A percentile compares a stretch with the other conserved stretches of the same genome.
These are phyloP conservation scores for Porodaedalea pini DNA, from an alignment of 1,284 basidiomycete genomes.

Conservation along the genomic window DNA sequence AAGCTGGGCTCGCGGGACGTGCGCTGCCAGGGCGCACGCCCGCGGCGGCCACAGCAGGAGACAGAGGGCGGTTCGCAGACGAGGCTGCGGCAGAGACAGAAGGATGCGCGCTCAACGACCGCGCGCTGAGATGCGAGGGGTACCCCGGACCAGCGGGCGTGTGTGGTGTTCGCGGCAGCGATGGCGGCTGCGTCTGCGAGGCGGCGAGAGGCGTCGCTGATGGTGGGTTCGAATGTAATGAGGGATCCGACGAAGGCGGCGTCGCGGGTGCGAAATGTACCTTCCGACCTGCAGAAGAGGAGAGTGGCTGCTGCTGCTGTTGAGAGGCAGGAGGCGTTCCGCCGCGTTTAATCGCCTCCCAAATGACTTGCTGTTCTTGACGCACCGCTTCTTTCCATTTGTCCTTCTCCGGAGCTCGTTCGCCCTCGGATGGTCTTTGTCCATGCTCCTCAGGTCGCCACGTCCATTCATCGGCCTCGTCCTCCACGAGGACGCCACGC, in stretches of 20 bases:
- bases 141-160: conserved; percentile 2
- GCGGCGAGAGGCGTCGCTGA: conserved; percentile 1
- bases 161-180: conserved; percentile 15
- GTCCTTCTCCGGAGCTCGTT: neutral
- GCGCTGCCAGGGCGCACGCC: conserved; percentile 12
- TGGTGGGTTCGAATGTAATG: neutral
- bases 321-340: neutral
- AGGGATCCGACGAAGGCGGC: neutral
- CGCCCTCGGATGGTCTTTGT: neutral
- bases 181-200: neutral
- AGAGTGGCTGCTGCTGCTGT: conserved; percentile 1
- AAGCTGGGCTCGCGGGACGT: conserved; percentile 16
- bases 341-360: conserved; percentile 11
- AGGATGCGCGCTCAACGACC: conserved; percentile 6
- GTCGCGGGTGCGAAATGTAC: conserved; percentile 11
- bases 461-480: conserved; percentile 13
- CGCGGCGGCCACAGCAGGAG: conserved; percentile 8
- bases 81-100: neutral
- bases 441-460: conserved; percentile 15
- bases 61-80: conserved; percentile 6
- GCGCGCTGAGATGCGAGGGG: neutral
- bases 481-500: conserved; percentile 10
- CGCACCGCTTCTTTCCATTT: conserved; percentile 13
- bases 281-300: conserved; percentile 9
- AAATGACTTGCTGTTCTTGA: conserved; percentile 18